phyloP scores from a whole-genome alignment of 345 rosid species.

The Boechera retrofracta region DNA sequence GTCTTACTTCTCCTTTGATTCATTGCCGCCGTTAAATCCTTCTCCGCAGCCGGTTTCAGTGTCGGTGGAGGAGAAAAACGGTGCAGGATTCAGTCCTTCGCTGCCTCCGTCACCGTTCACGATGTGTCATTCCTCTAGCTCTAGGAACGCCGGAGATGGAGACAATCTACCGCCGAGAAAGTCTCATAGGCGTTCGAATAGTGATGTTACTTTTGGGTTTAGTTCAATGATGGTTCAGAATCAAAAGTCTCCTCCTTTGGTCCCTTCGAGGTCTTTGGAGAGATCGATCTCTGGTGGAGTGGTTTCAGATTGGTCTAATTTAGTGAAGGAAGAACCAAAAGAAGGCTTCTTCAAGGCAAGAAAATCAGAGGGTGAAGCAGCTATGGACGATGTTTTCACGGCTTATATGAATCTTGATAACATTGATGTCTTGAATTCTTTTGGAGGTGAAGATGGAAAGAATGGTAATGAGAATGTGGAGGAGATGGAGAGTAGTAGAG shows the following conservation, averaged over 20 bases:
- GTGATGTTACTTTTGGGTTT: constrained; percentile 87
- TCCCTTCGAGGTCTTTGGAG: constrained; percentile 61
- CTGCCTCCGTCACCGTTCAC: constrained; percentile 76
- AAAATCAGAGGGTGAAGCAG: constrained; percentile 58
- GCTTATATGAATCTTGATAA: constrained; percentile 74
- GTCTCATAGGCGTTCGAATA: constrained; percentile 84
- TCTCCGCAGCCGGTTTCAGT: constrained; percentile 55
- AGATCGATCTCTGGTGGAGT: constrained; percentile 58
- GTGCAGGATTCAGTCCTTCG: constrained; percentile 51
- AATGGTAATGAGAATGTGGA: constrained; percentile 45
- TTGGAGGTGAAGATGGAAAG: constrained; percentile 63
- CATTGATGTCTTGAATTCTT: constrained; percentile 67
- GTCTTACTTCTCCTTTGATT: constrained; percentile 59
- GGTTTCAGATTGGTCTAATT: constrained; percentile 46
- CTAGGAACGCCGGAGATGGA: constrained; percentile 44
- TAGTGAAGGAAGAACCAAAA: constrained; percentile 55
- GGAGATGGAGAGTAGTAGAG: constrained; percentile 56
- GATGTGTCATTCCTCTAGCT: constrained; percentile 48
- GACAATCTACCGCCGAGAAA: constrained; percentile 83
- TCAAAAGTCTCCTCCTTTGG: constrained; percentile 61
- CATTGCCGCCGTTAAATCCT: constrained; percentile 65
- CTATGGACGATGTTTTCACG: constrained; percentile 63
- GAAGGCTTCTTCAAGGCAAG: constrained; percentile 40
- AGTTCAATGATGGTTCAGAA: constrained; percentile 44
- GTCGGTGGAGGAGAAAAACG: constrained; percentile 72